A percentile compares a stretch with the other conserved stretches of the same genome.
Evolutionary conservation across 257 asterid species (phyloP).

Genomic region (Nicotiana obtusifolia): DNA sequence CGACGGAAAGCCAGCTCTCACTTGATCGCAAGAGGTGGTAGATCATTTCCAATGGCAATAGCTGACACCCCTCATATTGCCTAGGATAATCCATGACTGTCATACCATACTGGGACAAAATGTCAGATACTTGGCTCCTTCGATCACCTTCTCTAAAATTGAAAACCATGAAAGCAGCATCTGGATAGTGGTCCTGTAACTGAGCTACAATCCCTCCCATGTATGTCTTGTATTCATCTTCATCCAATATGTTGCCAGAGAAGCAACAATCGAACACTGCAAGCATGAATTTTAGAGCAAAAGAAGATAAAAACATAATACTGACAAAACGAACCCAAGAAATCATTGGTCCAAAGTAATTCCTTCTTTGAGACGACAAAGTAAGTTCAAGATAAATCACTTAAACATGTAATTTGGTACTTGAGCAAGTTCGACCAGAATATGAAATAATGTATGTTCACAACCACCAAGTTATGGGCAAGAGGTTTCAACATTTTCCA

Average conservation of each 20-base stretch:
- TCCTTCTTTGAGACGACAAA: too few species aligned
- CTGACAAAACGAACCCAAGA: too few species aligned
- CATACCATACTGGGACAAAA: slow-evolving; percentile 86
- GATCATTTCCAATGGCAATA: slow-evolving; percentile 91
- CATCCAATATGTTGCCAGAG: slow-evolving; percentile 70
- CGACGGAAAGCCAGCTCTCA: slow-evolving; percentile 98
- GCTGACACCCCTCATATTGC: slow-evolving; percentile 86
- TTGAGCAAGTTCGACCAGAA: too few species aligned
- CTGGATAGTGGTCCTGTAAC: slow-evolving; percentile 94
- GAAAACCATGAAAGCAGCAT: slow-evolving; percentile 97
- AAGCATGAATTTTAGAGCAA: background rate
- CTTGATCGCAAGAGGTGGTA: slow-evolving; percentile 93
- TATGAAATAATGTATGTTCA: too few species aligned
- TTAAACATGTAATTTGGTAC: too few species aligned
- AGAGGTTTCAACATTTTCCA: background rate
- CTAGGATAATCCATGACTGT: slow-evolving; percentile 98
- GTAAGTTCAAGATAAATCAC: background rate
- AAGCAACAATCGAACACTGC: slow-evolving; percentile 98
- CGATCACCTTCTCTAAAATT: slow-evolving; percentile 87
- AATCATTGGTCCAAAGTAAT: too few species aligned
- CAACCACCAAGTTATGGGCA: background rate
- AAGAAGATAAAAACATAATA: background rate
- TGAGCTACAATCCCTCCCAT: slow-evolving; percentile 92
- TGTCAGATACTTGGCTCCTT: slow-evolving; percentile 83
- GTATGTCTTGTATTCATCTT: slow-evolving; percentile 80